A percentile compares a stretch with the other conserved stretches of the same genome.
These are phyloP conservation scores for Escovopsis sp. DNA, from an alignment of 2,329 filamentous ascomycete genomes.

Conservation along the genomic window DNA sequence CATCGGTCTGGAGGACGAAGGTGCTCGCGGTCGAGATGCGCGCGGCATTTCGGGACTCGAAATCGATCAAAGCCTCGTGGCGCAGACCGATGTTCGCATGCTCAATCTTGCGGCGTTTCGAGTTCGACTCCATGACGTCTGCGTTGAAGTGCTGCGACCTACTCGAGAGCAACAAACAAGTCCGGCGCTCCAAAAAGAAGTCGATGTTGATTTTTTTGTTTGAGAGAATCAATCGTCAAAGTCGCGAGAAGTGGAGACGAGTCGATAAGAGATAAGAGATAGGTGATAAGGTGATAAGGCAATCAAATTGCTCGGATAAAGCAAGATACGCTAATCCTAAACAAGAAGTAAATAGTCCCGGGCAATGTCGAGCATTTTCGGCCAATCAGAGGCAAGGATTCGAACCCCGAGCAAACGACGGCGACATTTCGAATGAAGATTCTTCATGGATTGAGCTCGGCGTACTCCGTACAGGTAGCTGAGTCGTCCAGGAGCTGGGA, in stretches of 20 bases:
- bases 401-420: too few relatives aligned
- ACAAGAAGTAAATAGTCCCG: too few relatives aligned
- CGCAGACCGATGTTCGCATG: conserved; percentile 22
- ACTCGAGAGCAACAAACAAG: not conserved
- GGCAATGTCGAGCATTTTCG: too few relatives aligned
- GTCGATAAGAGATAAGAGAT: not conserved
- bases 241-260: not conserved
- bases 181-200: not conserved
- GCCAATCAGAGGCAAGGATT: too few relatives aligned
- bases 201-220: conserved; percentile 1
- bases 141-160: conserved; percentile 3
- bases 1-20: conserved; percentile 45
- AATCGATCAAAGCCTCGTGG: conserved; percentile 23
- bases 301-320: too few relatives aligned
- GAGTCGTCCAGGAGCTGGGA: too few relatives aligned
- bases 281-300: not conserved
- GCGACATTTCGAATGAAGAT: too few relatives aligned
- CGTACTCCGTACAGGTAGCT: too few relatives aligned
- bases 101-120: conserved; percentile 35
- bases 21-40: conserved; percentile 34
- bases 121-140: conserved; percentile 28
- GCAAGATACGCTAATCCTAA: too few relatives aligned
- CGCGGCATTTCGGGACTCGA: conserved; percentile 25
- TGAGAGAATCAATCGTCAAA: not conserved
- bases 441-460: too few relatives aligned